These are phyloP conservation scores for Penicillium sp. DNA, from an alignment of 2,329 filamentous ascomycete species.

Conservation along the genomic window DNA sequence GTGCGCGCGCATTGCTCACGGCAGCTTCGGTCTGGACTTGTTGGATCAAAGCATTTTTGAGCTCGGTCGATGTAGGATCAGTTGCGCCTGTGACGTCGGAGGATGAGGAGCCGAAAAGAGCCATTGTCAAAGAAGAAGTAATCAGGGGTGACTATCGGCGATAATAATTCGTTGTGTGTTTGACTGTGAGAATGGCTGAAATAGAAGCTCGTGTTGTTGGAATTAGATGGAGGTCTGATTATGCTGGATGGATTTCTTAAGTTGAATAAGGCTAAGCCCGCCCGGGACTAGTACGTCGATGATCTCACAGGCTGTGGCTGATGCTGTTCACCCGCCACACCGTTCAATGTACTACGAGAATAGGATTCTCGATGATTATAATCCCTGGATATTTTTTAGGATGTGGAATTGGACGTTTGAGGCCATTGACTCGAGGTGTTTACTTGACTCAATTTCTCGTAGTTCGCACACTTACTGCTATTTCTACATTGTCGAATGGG, in stretches of 20 bases:
- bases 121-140: conserved; percentile 26
- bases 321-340: background rate
- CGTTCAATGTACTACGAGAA: too few species aligned
- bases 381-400: too few species aligned
- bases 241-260: too few species aligned
- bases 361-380: too few species aligned
- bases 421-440: too few species aligned
- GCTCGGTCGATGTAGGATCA: conserved; percentile 24
- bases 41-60: conserved; percentile 57
- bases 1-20: conserved; percentile 63
- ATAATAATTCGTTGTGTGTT: background rate
- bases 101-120: conserved; percentile 35
- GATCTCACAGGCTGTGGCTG: background rate
- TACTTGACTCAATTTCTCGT: too few species aligned
- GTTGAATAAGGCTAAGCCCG: too few species aligned
- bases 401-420: too few species aligned
- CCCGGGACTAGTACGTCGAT: background rate
- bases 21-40: conserved; percentile 63
- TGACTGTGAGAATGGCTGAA: background rate
- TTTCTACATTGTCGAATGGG: too few species aligned
- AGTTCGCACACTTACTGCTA: too few species aligned
- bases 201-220: too few species aligned
- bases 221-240: too few species aligned
- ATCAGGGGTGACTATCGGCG: background rate
- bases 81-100: conserved; percentile 17